phyloP scores from a whole-genome alignment of 768 basidiomycete genomes.

The Leccinum subgranulosum region DNA sequence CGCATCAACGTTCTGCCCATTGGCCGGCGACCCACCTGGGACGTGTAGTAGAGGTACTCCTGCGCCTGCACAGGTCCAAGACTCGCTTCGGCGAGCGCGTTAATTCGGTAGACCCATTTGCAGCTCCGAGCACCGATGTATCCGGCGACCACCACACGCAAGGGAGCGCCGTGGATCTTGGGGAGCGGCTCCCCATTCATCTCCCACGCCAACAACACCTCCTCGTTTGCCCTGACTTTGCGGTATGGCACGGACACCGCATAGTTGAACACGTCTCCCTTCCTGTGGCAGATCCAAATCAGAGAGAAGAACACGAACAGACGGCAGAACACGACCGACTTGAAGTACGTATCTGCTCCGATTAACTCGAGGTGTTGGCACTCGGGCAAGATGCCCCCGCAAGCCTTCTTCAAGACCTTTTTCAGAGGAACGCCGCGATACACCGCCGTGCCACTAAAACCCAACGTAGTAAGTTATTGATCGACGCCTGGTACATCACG shows the following conservation, averaged over 20 bases:
- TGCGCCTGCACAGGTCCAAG: constrained; percentile 50
- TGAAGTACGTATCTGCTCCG: constrained; percentile 57
- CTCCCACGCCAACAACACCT: constrained; percentile 35
- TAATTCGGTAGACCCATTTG: constrained; percentile 55
- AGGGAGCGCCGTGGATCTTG: constrained; percentile 49
- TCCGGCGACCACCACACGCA: constrained; percentile 49
- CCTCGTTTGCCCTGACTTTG: constrained; percentile 44
- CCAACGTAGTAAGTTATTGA: not conserved
- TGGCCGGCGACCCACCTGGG: constrained; percentile 37
- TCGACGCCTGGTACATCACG: not conserved
- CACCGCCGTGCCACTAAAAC: constrained; percentile 45
- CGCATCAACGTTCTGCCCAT: not conserved
- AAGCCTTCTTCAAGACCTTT: constrained; percentile 51
- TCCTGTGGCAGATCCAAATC: constrained; percentile 25
- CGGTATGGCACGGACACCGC: constrained; percentile 50
- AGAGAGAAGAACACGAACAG: not conserved
- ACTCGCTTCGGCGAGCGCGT: constrained; percentile 46
- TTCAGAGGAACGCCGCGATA: constrained; percentile 53
- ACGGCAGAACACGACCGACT: constrained; percentile 29
- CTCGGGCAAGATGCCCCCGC: constrained; percentile 46
- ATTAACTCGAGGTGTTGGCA: constrained; percentile 53
- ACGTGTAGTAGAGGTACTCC: constrained; percentile 52
- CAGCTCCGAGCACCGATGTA: constrained; percentile 53
- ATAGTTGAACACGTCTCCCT: constrained; percentile 38
- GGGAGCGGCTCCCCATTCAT: constrained; percentile 32